Evolutionary conservation across 306 rosid genomes (phyloP).

Genomic region (Ormosia emarginata): DNA sequence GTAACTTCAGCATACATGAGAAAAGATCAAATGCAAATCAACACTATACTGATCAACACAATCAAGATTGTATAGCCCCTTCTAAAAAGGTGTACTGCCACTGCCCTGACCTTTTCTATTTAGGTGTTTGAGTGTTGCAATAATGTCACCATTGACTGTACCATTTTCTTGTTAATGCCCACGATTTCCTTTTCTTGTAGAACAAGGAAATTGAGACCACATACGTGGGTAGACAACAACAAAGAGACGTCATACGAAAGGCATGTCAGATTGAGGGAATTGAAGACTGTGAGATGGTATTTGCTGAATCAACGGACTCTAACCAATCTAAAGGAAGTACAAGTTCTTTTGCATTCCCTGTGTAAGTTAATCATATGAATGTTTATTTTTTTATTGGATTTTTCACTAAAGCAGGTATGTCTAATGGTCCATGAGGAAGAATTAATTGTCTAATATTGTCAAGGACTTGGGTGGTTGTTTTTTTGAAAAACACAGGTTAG

Average conservation of each 20-base stretch:
- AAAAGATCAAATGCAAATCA: constrained; percentile 27
- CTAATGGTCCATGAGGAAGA: too few relatives aligned
- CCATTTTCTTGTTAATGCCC: too few relatives aligned
- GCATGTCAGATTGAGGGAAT: not conserved
- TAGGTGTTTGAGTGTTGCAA: not conserved
- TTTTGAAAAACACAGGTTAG: constrained; percentile 41
- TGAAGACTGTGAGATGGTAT: constrained; percentile 14
- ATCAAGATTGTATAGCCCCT: constrained; percentile 23
- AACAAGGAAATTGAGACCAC: constrained; percentile 27
- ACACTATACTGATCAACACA: constrained; percentile 13
- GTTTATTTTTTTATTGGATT: not conserved
- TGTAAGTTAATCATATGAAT: constrained; percentile 37
- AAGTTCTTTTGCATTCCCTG: constrained; percentile 71
- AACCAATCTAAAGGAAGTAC: constrained; percentile 47
- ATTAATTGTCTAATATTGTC: not conserved
- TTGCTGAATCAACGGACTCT: constrained; percentile 45
- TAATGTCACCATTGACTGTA: too few relatives aligned
- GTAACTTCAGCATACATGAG: constrained; percentile 17
- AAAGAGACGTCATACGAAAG: not conserved
- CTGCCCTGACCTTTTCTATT: not conserved
- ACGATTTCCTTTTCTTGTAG: constrained; percentile 1
- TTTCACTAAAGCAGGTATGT: too few relatives aligned
- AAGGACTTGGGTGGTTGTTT: too few relatives aligned
- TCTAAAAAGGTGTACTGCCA: constrained; percentile 13
- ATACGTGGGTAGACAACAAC: constrained; percentile 10